Conservation (phyloP, 228 moss, liverwort and hornwort species). For the Sphagnum fallax region DNA sequence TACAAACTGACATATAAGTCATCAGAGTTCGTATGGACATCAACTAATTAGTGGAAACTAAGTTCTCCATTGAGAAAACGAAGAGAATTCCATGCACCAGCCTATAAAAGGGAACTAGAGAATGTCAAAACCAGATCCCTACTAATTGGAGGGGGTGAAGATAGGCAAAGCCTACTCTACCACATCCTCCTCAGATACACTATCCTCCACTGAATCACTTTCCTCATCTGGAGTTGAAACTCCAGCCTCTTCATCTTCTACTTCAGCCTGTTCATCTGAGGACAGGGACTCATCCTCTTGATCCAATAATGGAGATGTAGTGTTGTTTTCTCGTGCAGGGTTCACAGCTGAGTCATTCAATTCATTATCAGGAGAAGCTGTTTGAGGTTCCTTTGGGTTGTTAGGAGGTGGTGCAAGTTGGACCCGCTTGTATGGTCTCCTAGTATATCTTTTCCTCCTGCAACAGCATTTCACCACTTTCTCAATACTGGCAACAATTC, state of each 20-base stretch:
- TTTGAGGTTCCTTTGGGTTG: conserved; percentile 18
- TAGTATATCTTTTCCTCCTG: conserved; percentile 16
- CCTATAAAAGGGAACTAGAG: too few species aligned
- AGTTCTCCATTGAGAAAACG: too few species aligned
- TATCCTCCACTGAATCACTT: conserved; percentile 35
- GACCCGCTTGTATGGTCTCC: conserved; percentile 32
- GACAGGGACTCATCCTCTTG: background rate
- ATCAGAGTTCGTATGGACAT: too few species aligned
- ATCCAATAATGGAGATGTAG: background rate
- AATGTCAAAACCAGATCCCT: too few species aligned
- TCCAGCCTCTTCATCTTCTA: conserved; percentile 10
- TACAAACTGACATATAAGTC: too few species aligned
- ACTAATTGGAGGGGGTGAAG: too few species aligned
- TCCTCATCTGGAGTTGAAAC: conserved; percentile 27
- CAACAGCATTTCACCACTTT: background rate
- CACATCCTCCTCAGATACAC: conserved; percentile 23
- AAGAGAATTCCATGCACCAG: too few species aligned
- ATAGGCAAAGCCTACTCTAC: too few species aligned
- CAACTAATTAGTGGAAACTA: too few species aligned
- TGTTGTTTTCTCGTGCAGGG: conserved; percentile 4
- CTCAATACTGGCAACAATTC: background rate
- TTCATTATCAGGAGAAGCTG: conserved; percentile 11
- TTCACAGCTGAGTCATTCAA: background rate
- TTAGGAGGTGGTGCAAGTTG: conserved; percentile 27
- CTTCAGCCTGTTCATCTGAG: conserved; percentile 6